Evolutionary conservation across 1,139 yeast species (phyloP).

Genomic region (Sugiyamaella castrensis): DNA sequence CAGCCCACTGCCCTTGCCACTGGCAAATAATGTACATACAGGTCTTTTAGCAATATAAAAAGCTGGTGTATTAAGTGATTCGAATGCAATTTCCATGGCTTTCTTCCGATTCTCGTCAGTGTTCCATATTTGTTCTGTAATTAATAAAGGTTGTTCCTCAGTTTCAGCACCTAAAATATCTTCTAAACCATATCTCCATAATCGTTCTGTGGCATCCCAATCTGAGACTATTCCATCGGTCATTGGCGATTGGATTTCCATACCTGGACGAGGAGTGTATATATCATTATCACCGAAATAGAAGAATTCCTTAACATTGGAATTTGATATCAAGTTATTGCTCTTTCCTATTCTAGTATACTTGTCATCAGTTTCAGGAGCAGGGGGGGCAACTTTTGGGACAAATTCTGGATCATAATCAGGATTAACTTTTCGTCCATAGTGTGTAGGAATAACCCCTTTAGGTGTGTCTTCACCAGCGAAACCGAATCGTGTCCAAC

Average conservation of each 20-base stretch:
- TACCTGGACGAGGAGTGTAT: conserved; percentile 34
- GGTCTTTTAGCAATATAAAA: conserved; percentile 82
- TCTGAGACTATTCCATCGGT: conserved; percentile 40
- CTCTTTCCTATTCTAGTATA: conserved; percentile 7
- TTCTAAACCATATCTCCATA: conserved; percentile 40
- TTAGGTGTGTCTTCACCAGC: conserved; percentile 95
- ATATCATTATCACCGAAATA: conserved; percentile 36
- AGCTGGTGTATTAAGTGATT: conserved; percentile 75
- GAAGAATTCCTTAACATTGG: conserved; percentile 11
- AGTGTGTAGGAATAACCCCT: conserved; percentile 61
- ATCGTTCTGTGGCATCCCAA: conserved; percentile 44
- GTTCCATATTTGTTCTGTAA: conserved; percentile 89
- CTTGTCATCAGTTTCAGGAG: conserved; percentile 19
- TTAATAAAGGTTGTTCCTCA: conserved; percentile 67
- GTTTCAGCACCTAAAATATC: conserved; percentile 51
- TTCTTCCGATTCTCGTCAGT: conserved; percentile 63
- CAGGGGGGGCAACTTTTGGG: too few species aligned
- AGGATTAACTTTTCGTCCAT: conserved; percentile 26
- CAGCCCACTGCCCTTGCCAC: conserved; percentile 88
- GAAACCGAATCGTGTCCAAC: conserved; percentile 77
- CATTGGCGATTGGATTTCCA: conserved; percentile 38
- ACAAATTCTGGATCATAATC: conserved; percentile 25
- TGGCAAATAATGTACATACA: conserved; percentile 87
- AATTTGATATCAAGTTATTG: conserved; percentile 7
- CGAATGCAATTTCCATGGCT: conserved; percentile 74